A percentile compares a stretch with the other conserved stretches of the same genome.
These are phyloP conservation scores for Colletotrichum abscissum DNA, from an alignment of 2,329 filamentous ascomycete species.

Conservation along the genomic window DNA sequence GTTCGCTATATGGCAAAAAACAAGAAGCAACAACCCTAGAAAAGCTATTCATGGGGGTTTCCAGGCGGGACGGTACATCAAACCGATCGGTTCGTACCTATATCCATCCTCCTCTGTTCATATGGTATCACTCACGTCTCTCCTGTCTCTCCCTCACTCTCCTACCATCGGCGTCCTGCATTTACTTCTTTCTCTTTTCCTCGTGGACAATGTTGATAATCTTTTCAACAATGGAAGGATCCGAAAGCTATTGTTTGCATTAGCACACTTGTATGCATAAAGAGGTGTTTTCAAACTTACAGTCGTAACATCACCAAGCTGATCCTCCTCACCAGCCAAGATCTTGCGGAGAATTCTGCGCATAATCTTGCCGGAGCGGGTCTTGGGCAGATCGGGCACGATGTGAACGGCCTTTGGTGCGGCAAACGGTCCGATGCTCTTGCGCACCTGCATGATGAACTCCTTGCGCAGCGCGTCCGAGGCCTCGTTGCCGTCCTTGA, in stretches of 20 bases:
- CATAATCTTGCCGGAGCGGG: conserved; percentile 99
- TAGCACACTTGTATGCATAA: not conserved
- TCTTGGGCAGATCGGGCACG: conserved; percentile 96
- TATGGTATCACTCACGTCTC: conserved; percentile 24
- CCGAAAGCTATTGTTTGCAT: conserved; percentile 74
- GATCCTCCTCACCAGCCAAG: conserved; percentile 94
- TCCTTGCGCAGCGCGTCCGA: conserved; percentile 91
- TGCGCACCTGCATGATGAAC: conserved; percentile 92
- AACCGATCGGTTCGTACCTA: not conserved
- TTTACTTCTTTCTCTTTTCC: conserved; percentile 63
- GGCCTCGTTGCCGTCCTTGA: conserved; percentile 85
- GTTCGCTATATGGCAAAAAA: conserved; percentile 21
- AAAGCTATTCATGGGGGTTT: not conserved
- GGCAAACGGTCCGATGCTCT: conserved; percentile 97
- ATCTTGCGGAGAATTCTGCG: conserved; percentile 97
- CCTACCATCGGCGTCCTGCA: not conserved
- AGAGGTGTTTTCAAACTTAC: conserved; percentile 62
- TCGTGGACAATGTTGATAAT: conserved; percentile 87
- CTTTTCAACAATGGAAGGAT: conserved; percentile 88
- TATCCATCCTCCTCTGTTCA: not conserved
- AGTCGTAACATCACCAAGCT: conserved; percentile 91
- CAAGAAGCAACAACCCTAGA: not conserved
- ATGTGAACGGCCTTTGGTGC: conserved; percentile 94
- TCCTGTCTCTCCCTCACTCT: not conserved
- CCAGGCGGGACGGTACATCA: not conserved